Base-by-base conservation (phyloP, 371 early-diverging fungal genomes). In the Mortierella sp. region DNA sequence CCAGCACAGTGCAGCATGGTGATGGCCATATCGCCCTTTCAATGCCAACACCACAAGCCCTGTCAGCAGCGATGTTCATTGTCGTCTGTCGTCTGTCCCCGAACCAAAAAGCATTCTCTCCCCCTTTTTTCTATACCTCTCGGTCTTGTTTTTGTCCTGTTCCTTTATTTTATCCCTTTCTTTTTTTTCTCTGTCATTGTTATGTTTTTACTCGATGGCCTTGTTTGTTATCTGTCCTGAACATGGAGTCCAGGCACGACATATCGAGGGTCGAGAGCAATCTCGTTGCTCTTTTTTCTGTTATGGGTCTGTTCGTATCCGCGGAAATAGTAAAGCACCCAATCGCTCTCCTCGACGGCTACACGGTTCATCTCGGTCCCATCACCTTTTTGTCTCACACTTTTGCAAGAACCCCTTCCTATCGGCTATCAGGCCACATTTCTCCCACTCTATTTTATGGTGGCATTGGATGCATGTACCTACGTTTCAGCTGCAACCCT, bases 321-420 rank as follows among this genome's bases (percentile, higher is more conserved):
- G 68, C n/a, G 68, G 68, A 68, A 24, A 68, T 42, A 38, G 42
- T 68, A 68, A 68, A 68, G 44, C 68, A 68, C 68, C 42, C 68
- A 68, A 68, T 68, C 68, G 68, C 68, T 68, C 65, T 65, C 38
- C 38, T 24, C 68, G 38, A 19, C 9, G 42, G 68, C 38, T 42
- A 21, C 68, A 68, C 42, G 68, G 68, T 42, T 42, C 68, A 42
- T 68, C 68, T 68, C 24, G 68, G 8, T 38, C 68, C 68, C 68
- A 68, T 68, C 65, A 21, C 21, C 34, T 34, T 63, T 16, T 63
- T 34, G 16, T 63, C 34, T 31, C 11, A 13, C 60, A 7, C 16
- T 31, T 60, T 60, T 34, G 5, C 63, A 34, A 34, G 63, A 16
- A 14, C 13, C 63, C n/a, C 55, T 52, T 19, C 55, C 50, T 50